These are phyloP conservation scores for Sphaerulina musiva DNA, from an alignment of 2,329 filamentous ascomycete genomes.

Conservation along the genomic window DNA sequence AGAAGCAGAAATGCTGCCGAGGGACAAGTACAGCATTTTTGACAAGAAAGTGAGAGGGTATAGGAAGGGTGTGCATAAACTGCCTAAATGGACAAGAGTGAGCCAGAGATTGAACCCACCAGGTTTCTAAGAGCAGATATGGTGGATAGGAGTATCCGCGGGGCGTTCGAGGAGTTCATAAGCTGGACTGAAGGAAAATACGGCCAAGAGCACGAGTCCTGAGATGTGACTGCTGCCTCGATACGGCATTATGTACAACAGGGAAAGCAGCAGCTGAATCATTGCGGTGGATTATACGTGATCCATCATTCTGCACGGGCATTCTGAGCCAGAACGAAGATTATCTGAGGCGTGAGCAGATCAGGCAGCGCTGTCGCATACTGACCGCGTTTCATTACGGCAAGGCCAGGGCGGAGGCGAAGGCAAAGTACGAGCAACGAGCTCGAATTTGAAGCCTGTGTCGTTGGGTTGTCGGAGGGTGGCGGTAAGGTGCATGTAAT, in stretches of 20 bases:
- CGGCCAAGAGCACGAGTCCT: background rate
- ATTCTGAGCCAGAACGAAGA: too few relatives aligned
- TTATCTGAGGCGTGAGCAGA: too few relatives aligned
- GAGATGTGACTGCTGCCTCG: background rate
- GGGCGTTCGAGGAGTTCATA: background rate
- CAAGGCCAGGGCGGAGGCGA: too few relatives aligned
- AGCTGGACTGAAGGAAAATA: background rate
- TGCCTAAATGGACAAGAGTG: slow-evolving; percentile 80
- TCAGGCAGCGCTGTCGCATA: too few relatives aligned
- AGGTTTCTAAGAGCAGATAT: slow-evolving; percentile 62
- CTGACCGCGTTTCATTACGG: too few relatives aligned
- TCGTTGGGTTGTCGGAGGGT: too few relatives aligned
- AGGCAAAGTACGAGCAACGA: too few relatives aligned
- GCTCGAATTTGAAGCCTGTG: too few relatives aligned
- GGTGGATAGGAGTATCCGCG: background rate
- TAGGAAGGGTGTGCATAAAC: slow-evolving; percentile 86
- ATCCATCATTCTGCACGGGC: too few relatives aligned
- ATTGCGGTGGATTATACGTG: too few relatives aligned
- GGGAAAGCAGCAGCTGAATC: background rate
- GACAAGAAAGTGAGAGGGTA: slow-evolving; percentile 94
- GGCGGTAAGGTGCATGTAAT: too few relatives aligned
- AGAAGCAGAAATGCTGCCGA: slow-evolving; percentile 89
- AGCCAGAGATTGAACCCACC: slow-evolving; percentile 91
- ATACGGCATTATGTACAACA: background rate
- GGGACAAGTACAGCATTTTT: slow-evolving; percentile 97